Evolutionary conservation across 805 yeast genomes (phyloP).

Genomic region (Metschnikowia drakensbergensis): DNA sequence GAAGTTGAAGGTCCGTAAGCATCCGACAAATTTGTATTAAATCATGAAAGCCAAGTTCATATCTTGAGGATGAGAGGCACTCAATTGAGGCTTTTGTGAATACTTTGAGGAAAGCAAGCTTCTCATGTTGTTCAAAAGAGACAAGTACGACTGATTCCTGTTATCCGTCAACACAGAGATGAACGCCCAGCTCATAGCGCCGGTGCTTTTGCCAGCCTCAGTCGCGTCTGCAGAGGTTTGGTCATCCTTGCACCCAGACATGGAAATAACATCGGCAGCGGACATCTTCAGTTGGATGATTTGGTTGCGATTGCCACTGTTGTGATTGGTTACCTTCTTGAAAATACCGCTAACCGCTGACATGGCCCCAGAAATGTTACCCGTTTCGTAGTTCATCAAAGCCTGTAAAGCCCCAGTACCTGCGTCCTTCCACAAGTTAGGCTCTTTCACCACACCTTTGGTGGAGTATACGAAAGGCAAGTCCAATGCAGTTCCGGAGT

Average conservation of each 20-base stretch:
- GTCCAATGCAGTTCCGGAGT: constrained; percentile 79
- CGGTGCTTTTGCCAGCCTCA: constrained; percentile 68
- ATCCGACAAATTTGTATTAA: not conserved
- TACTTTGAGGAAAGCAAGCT: constrained; percentile 57
- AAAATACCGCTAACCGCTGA: constrained; percentile 33
- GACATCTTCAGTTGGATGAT: constrained; percentile 55
- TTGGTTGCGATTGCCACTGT: constrained; percentile 22
- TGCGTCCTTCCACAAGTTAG: constrained; percentile 70
- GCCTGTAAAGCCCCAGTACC: constrained; percentile 56
- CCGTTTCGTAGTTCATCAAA: constrained; percentile 21
- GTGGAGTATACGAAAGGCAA: constrained; percentile 78
- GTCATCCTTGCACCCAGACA: constrained; percentile 79
- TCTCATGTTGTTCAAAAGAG: constrained; percentile 70
- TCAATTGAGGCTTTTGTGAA: constrained; percentile 79
- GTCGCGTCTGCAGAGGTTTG: constrained; percentile 79
- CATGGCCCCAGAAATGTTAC: constrained; percentile 38
- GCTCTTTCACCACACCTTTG: constrained; percentile 79
- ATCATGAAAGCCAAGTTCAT: constrained; percentile 37
- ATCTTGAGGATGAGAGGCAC: constrained; percentile 80
- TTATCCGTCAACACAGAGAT: constrained; percentile 56
- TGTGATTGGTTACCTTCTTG: constrained; percentile 26
- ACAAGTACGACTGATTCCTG: constrained; percentile 64
- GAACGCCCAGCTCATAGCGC: constrained; percentile 84
- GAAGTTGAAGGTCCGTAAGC: no score
- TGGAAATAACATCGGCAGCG: constrained; percentile 70